Base-by-base conservation (phyloP, 257 asterid species). In the Buddleja alternifolia region DNA sequence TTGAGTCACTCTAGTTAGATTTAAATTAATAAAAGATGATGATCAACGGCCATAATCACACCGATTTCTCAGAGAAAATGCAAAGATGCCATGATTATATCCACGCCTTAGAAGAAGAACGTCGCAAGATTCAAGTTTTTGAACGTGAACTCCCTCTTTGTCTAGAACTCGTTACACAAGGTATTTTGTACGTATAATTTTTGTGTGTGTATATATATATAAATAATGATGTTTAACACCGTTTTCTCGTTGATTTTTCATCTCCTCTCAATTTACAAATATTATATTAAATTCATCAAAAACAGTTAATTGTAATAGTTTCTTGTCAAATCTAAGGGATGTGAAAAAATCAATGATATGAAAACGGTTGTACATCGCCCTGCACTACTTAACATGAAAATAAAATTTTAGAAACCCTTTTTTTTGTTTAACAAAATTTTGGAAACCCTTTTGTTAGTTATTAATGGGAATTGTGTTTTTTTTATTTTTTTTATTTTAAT, bases 61-160 rank as follows among this genome's bases (percentile, higher is more conserved):
- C 65, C 39, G 81, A 60, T 85, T 67, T 66, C 32, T 34, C 82
- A 14, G 86, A 82, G 57, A 85, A 84, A 78, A 80, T 81, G 89
- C 84, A 65, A 71, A 80, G 79, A 69, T 77, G 88, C 61, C 86
- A 77, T 34, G 94, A 80, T 42, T 87, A 88, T 41, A 60, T 93
- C 55, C 77, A 80, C 53, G 88, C 84, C 32, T 72, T 94, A 7
- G 96, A 91, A 63, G 84, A 78, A 67, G 99, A 94, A 80, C 89
- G 90, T 3, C 51, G 70, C 62, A 94, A 94, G 89, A 88, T 94
- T 86, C 95, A 80, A 67, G 99, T 89, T 55, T 94, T 94, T 77
- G 85, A 82, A 76, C 95, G 99, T 45, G 99, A 94, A 71, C 93
- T 94, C 55, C 99, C 99, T 36, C 97, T 94, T 29, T 88, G 96